Conservation (phyloP, 805 yeast genomes). For the Phaffomyces thermotolerans region DNA sequence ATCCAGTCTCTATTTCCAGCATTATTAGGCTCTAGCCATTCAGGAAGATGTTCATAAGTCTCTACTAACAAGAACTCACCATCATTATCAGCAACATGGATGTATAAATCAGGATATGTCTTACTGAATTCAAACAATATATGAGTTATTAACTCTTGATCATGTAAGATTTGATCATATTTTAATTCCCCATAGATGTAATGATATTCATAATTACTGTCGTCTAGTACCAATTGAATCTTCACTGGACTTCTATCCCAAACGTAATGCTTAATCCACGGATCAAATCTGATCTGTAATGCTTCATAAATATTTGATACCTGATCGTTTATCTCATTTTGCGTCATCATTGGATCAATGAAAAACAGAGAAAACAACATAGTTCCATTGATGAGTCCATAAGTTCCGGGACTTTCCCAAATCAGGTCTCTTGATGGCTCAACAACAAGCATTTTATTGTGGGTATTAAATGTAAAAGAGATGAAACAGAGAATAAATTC, state of each 20-base stretch:
- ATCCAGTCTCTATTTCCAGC: slow-evolving; percentile 50
- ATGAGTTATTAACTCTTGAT: slow-evolving; percentile 38
- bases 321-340: slow-evolving; percentile 12
- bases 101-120: slow-evolving; percentile 30
- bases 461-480: background rate
- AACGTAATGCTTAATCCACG: slow-evolving; percentile 34
- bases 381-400: slow-evolving; percentile 10
- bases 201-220: background rate
- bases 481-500: background rate
- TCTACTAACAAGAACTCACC: slow-evolving; percentile 51
- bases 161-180: slow-evolving; percentile 37
- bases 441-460: background rate
- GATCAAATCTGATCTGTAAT: slow-evolving; percentile 21
- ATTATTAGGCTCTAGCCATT: slow-evolving; percentile 39
- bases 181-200: slow-evolving; percentile 32
- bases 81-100: slow-evolving; percentile 44
- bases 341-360: slow-evolving; percentile 24
- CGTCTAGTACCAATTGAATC: slow-evolving; percentile 1
- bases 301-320: slow-evolving; percentile 15
- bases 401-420: slow-evolving; percentile 9
- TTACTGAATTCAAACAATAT: slow-evolving; percentile 33
- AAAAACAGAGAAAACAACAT: slow-evolving; percentile 25
- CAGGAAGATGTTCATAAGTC: slow-evolving; percentile 38
- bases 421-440: slow-evolving; percentile 6
- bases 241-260: slow-evolving; percentile 30